Conservation (phyloP, 1,284 basidiomycete species). For the Thecaphora thlaspeos region DNA sequence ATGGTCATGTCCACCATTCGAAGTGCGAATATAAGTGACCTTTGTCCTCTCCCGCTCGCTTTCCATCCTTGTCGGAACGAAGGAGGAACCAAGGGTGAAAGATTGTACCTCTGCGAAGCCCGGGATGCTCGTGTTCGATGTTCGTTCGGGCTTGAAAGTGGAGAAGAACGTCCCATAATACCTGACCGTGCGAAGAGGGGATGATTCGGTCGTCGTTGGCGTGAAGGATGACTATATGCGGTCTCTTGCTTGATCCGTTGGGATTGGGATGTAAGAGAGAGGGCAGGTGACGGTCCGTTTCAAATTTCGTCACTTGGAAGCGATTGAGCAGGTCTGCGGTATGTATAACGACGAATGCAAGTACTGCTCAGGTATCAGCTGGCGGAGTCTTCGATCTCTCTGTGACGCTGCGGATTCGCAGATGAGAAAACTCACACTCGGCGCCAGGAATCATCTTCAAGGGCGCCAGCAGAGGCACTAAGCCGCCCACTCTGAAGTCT, state of each 20-base stretch:
- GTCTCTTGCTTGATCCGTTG: slow-evolving; percentile 59
- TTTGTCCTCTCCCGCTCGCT: slow-evolving; percentile 4
- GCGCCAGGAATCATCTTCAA: slow-evolving; percentile 71
- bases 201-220: slow-evolving; percentile 79
- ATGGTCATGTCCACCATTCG: slow-evolving; percentile 40
- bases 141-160: neutral
- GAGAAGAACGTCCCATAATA: slow-evolving; percentile 17
- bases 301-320: slow-evolving; percentile 67
- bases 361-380: no score
- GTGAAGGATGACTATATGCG: slow-evolving; percentile 74
- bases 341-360: no score
- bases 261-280: slow-evolving; percentile 1
- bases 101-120: slow-evolving; percentile 12
- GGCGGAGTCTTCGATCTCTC: no score
- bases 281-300: slow-evolving; percentile 21
- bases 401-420: no score
- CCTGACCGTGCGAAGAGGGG: slow-evolving; percentile 67
- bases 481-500: slow-evolving; percentile 64
- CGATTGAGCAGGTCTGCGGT: slow-evolving; percentile 61
- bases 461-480: slow-evolving; percentile 72
- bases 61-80: no score
- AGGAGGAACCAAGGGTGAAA: no score
- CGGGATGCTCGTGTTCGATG: slow-evolving; percentile 6
- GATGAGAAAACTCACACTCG: slow-evolving; percentile 63
- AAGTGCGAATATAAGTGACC: slow-evolving; percentile 33